Evolutionary conservation across 192 early-diverging fungal genomes (phyloP), one percentile per base, ranked within the genome.

Genomic region (Diversispora eburnea): DNA sequence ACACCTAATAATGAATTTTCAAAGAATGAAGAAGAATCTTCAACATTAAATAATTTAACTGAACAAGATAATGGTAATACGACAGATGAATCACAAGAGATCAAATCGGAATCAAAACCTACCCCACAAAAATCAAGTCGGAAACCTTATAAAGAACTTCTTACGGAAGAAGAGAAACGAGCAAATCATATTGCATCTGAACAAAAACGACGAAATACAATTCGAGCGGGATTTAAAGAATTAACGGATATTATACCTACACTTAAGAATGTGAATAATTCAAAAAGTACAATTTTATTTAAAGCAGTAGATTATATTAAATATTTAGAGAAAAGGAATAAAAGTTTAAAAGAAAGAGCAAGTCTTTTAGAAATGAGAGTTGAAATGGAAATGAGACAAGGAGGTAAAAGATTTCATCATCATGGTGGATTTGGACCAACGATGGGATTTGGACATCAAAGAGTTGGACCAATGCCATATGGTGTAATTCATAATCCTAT

Each of bases 161-260:
- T 93, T 74, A 93, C 91, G 3, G 91, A 91, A 70, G 86, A 91
- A 69, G 87, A 92, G 72, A 91, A 91, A 62, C 75, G 88, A 20
- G 83, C 87, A 3, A 92, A 92, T 75, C 91, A 92, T 72, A 91
- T 92, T 65, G 81, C 83, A 8, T 90, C 89, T 0, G 91, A 92
- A 75, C 90, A 92, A 72, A 91, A 90, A 71, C 85, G 91, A 47
- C 74, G 91, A 41, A 88, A 90, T 43, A 83, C 87, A 8, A 91
- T 92, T 59, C 88, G 92, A 7, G 82, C 82, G 45, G 95, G 95
- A 49, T 95, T 95, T 84, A 91, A 94, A 78, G 88, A 94, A 76
- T 87, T 98, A 70, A 91, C 92, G 8, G 89, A 92, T 51, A 86
- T 94, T 41, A 91, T 96, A 51, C 93, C 95, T 13, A 89, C 86